Percentiles rank a stretch among this genome's conserved stretches.
phyloP scores from a whole-genome alignment of 768 basidiomycete genomes.

The Trametes gibbosa region DNA sequence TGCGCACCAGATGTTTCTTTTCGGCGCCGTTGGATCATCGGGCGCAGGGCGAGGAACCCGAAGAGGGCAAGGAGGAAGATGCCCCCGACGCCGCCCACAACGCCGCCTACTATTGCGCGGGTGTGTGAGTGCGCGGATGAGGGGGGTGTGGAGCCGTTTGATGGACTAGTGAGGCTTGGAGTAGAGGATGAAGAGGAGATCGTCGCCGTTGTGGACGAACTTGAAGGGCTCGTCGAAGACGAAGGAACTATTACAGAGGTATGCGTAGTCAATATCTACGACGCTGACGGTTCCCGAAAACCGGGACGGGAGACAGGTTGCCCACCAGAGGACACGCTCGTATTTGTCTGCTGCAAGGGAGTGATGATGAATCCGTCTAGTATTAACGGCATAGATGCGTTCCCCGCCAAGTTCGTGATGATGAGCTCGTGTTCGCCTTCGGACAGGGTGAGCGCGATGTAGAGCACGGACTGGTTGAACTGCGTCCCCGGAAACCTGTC shows the following conservation, averaged over 20 bases:
- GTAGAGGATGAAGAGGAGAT: neutral
- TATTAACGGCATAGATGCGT: neutral
- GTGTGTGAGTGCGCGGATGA: neutral
- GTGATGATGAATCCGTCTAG: conserved; percentile 1
- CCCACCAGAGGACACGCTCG: neutral
- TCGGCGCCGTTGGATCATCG: neutral
- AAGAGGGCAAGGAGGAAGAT: neutral
- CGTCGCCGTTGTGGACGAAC: neutral
- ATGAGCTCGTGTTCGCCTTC: conserved; percentile 9
- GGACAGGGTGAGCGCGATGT: neutral
- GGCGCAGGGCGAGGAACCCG: neutral
- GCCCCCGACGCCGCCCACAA: neutral
- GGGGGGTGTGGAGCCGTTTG: neutral
- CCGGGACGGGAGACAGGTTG: too few species aligned
- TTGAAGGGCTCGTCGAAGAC: neutral
- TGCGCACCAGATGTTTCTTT: neutral
- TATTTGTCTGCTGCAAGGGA: neutral
- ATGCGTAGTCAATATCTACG: too few species aligned
- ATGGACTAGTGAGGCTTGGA: neutral
- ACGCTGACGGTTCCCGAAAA: too few species aligned
- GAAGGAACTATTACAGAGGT: neutral
- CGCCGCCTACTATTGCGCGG: neutral
- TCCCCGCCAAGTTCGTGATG: conserved; percentile 1
- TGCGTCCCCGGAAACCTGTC: neutral
- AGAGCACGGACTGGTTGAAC: neutral